Conservation (phyloP, 1,284 basidiomycete species). For the Malassezia yamatoensis region DNA sequence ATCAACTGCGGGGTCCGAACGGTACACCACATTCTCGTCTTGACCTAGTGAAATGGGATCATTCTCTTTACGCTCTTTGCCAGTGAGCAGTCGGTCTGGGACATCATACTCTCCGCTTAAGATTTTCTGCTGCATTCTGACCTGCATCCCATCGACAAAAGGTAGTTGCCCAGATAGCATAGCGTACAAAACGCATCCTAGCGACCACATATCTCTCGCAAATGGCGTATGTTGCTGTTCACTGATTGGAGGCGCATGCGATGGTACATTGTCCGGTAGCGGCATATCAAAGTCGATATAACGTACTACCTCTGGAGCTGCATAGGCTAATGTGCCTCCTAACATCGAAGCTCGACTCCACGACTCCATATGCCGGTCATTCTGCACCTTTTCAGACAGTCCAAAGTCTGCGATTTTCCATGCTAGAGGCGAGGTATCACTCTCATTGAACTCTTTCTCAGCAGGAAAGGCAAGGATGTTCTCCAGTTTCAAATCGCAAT, state of each 20-base stretch:
- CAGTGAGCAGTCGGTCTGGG: conserved; percentile 1
- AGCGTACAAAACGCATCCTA: conserved; percentile 15
- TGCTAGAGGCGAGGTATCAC: conserved; percentile 1
- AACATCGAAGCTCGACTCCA: background rate
- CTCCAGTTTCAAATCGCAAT: conserved; percentile 55
- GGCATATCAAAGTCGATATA: conserved; percentile 4
- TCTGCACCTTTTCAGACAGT: conserved; percentile 44
- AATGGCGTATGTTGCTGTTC: background rate
- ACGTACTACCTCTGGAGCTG: conserved; percentile 9
- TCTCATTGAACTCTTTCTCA: conserved; percentile 40
- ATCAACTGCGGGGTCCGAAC: background rate
- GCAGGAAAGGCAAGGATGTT: conserved; percentile 56
- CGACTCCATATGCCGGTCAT: background rate
- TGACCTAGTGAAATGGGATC: background rate
- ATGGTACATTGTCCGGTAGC: background rate
- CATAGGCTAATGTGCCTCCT: conserved; percentile 10
- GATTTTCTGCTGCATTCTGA: conserved; percentile 10
- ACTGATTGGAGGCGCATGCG: conserved; percentile 1
- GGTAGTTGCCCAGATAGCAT: conserved; percentile 9
- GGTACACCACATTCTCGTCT: background rate
- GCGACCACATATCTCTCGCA: conserved; percentile 16
- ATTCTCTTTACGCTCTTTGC: background rate
- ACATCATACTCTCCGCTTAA: conserved; percentile 7
- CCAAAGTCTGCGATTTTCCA: conserved; percentile 55
- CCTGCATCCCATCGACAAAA: conserved; percentile 7